A percentile compares a stretch with the other conserved stretches of the same genome.
These are phyloP conservation scores for Aspergillus transmontanensis DNA, from an alignment of 2,329 filamentous ascomycete genomes.

Conservation along the genomic window DNA sequence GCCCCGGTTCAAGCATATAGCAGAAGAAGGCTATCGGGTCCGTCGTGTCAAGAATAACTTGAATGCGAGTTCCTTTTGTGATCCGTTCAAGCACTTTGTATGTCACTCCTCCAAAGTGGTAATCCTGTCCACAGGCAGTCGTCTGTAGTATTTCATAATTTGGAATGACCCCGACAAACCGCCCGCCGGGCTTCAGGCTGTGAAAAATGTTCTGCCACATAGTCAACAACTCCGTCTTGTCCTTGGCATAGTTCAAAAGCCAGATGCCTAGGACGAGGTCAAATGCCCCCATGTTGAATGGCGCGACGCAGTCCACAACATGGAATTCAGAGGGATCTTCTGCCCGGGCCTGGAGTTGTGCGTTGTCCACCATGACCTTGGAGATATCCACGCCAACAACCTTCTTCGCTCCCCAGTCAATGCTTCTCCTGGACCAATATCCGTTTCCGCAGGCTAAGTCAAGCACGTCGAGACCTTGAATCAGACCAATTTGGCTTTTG, in stretches of 20 bases:
- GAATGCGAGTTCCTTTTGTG: background rate
- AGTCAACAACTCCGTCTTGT: background rate
- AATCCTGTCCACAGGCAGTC: background rate
- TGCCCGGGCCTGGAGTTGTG: background rate
- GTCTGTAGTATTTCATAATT: background rate
- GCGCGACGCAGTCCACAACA: background rate
- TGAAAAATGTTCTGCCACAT: background rate
- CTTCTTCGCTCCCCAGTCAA: background rate
- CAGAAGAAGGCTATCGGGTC: background rate
- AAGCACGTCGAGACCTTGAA: background rate
- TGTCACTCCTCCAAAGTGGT: background rate
- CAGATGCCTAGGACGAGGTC: background rate
- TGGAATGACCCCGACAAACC: background rate
- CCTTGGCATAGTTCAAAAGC: background rate
- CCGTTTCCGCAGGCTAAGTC: background rate
- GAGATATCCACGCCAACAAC: background rate
- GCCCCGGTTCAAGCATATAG: background rate
- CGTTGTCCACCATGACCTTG: background rate
- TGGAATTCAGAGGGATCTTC: background rate
- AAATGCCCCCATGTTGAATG: background rate
- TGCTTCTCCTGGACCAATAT: background rate
- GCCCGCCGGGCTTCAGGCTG: background rate
- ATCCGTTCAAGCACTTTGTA: background rate
- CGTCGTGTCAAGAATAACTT: background rate
- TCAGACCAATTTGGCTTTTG: background rate